Conservation (phyloP, 1,139 yeast genomes). For the Pneumocystis wakefieldiae region DNA sequence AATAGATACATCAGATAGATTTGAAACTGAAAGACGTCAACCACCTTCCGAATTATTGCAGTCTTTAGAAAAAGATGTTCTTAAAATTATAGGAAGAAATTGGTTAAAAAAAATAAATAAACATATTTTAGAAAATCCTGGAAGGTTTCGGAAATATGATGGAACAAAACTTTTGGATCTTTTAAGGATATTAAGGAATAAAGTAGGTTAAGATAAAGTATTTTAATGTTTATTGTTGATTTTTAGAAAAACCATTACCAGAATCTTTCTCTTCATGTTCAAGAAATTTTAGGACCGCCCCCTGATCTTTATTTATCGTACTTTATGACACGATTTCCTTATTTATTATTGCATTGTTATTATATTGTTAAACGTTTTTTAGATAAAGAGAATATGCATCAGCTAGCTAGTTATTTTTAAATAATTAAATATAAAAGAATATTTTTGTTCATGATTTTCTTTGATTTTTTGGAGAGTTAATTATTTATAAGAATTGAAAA, state of each 20-base stretch:
- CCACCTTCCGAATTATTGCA: slow-evolving; percentile 60
- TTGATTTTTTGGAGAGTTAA: slow-evolving; percentile 2
- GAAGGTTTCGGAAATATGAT: slow-evolving; percentile 79
- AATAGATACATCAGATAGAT: slow-evolving; percentile 74
- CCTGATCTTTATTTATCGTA: slow-evolving; percentile 75
- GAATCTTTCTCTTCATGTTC: slow-evolving; percentile 54
- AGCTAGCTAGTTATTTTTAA: slow-evolving; percentile 38
- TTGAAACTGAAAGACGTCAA: slow-evolving; percentile 74
- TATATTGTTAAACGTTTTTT: slow-evolving; percentile 31
- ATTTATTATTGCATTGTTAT: slow-evolving; percentile 60
- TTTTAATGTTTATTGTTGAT: slow-evolving; percentile 27
- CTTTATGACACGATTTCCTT: slow-evolving; percentile 63
- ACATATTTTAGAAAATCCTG: slow-evolving; percentile 63
- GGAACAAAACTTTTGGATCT: slow-evolving; percentile 67
- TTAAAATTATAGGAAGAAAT: slow-evolving; percentile 42
- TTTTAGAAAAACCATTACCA: slow-evolving; percentile 44
- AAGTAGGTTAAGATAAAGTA: slow-evolving; percentile 29
- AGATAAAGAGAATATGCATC: slow-evolving; percentile 32
- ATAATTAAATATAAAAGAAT: background rate
- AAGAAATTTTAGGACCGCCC: slow-evolving; percentile 51
- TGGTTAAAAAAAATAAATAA: slow-evolving; percentile 69
- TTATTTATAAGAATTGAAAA: background rate
- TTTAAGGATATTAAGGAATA: slow-evolving; percentile 76
- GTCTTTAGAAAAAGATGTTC: slow-evolving; percentile 44
- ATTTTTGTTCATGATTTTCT: background rate